These are phyloP conservation scores for Aureobasidium pullulans DNA, from an alignment of 2,329 filamentous ascomycete species.

Conservation along the genomic window DNA sequence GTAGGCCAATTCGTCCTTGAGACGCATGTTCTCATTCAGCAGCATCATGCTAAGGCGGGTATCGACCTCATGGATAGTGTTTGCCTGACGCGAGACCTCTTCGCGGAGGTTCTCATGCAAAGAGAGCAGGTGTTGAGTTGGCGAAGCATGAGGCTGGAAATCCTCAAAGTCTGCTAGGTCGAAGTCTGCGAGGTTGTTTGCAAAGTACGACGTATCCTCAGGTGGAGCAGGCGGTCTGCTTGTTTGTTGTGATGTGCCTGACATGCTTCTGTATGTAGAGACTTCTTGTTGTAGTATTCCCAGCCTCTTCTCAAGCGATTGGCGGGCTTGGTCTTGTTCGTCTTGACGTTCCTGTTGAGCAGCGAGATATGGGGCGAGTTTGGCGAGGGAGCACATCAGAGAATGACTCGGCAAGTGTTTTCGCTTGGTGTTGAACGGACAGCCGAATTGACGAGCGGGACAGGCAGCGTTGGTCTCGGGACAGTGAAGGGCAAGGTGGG, in stretches of 20 bases:
- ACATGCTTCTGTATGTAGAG: neutral
- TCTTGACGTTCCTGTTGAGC: slow-evolving; percentile 37
- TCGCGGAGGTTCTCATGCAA: slow-evolving; percentile 55
- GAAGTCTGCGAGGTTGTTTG: neutral
- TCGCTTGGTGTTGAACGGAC: slow-evolving; percentile 33
- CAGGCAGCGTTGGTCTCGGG: slow-evolving; percentile 36
- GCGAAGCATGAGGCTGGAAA: slow-evolving; percentile 34
- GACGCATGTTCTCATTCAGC: slow-evolving; percentile 54
- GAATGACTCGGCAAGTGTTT: slow-evolving; percentile 34
- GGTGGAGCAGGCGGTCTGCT: neutral
- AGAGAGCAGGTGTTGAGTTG: slow-evolving; percentile 52
- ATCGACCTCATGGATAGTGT: slow-evolving; percentile 52
- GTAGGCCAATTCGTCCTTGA: slow-evolving; percentile 56
- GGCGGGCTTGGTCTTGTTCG: slow-evolving; percentile 36
- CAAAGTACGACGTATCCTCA: neutral
- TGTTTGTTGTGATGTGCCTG: neutral
- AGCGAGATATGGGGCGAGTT: slow-evolving; percentile 38
- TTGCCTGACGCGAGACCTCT: slow-evolving; percentile 49
- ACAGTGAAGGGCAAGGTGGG: slow-evolving; percentile 36
- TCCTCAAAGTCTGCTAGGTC: neutral
- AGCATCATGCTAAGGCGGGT: slow-evolving; percentile 55
- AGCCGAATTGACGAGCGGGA: slow-evolving; percentile 37
- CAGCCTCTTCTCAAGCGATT: slow-evolving; percentile 36
- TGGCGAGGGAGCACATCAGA: slow-evolving; percentile 37
- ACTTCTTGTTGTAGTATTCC: slow-evolving; percentile 40